These are phyloP conservation scores for Amylocarpus encephaloides DNA, from an alignment of 2,329 filamentous ascomycete species.

Conservation along the genomic window DNA sequence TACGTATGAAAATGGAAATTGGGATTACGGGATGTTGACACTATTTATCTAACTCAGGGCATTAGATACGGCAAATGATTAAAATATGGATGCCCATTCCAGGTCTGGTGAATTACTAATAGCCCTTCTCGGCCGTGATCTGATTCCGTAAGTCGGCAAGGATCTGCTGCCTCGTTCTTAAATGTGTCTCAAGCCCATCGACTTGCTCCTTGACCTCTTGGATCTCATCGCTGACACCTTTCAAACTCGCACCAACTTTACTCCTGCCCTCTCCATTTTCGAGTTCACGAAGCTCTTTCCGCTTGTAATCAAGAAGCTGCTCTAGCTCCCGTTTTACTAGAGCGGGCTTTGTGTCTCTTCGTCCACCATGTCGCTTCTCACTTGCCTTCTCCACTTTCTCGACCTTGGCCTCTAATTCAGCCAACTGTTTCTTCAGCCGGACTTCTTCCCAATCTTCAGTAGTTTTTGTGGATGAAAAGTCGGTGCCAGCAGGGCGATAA, in stretches of 20 bases:
- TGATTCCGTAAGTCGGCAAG: conserved; percentile 72
- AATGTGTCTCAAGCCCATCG: conserved; percentile 78
- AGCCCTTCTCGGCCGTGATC: conserved; percentile 75
- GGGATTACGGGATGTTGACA: too few species aligned
- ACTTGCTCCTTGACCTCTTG: conserved; percentile 90
- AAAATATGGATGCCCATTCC: too few species aligned
- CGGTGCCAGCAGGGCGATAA: conserved; percentile 78
- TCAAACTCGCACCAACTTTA: conserved; percentile 64
- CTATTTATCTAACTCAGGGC: too few species aligned
- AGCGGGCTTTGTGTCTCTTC: conserved; percentile 74
- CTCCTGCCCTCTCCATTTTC: conserved; percentile 65
- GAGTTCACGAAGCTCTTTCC: conserved; percentile 67
- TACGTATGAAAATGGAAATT: too few species aligned
- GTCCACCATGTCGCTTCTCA: conserved; percentile 55
- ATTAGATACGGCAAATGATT: too few species aligned
- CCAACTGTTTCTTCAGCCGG: conserved; percentile 83
- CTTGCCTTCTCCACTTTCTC: conserved; percentile 71
- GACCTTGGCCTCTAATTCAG: conserved; percentile 83
- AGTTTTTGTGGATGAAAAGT: conserved; percentile 78
- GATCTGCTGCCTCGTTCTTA: conserved; percentile 67
- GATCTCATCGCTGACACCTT: conserved; percentile 78
- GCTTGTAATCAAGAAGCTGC: conserved; percentile 91
- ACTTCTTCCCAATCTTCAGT: conserved; percentile 98
- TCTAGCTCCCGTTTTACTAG: conserved; percentile 92
- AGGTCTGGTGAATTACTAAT: too few species aligned